A percentile compares a stretch with the other conserved stretches of the same genome.
These are phyloP conservation scores for Penicillium angulare DNA, from an alignment of 495 filamentous ascomycete species.

Conservation along the genomic window DNA sequence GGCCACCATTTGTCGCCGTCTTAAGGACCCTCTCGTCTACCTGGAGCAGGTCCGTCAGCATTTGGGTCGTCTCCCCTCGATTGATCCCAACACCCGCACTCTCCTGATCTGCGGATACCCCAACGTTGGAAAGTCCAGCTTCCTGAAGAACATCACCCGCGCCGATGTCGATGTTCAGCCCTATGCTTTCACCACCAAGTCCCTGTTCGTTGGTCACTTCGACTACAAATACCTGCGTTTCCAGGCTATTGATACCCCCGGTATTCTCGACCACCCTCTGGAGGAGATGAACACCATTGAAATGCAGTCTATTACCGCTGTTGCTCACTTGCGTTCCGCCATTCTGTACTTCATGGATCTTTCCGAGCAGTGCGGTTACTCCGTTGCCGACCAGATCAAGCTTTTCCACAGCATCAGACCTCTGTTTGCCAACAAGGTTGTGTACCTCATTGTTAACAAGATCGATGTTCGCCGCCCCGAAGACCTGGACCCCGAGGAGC, in stretches of 20 bases:
- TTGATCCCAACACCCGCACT: slow-evolving; percentile 94
- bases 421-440: slow-evolving; percentile 93
- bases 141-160: slow-evolving; percentile 84
- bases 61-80: slow-evolving; percentile 93
- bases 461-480: slow-evolving; percentile 88
- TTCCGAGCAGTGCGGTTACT: slow-evolving; percentile 96
- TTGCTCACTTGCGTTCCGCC: slow-evolving; percentile 90
- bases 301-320: slow-evolving; percentile 96
- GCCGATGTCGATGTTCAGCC: slow-evolving; percentile 98
- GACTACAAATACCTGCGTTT: slow-evolving; percentile 98
- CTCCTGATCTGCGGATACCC: slow-evolving; percentile 96
- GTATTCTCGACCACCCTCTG: slow-evolving; percentile 94
- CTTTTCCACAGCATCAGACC: slow-evolving; percentile 96
- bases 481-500: slow-evolving; percentile 78
- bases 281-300: slow-evolving; percentile 99
- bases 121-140: slow-evolving; percentile 96
- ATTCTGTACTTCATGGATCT: slow-evolving; percentile 99
- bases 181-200: slow-evolving; percentile 98
- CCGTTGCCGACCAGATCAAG: slow-evolving; percentile 83
- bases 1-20: slow-evolving; percentile 89
- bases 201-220: slow-evolving; percentile 95
- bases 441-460: slow-evolving; percentile 97
- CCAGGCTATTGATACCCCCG: slow-evolving; percentile 85
- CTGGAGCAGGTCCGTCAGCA: slow-evolving; percentile 98
- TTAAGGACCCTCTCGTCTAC: slow-evolving; percentile 93